phyloP scores from a whole-genome alignment of 768 basidiomycete species.

The Trametes cingulata region DNA sequence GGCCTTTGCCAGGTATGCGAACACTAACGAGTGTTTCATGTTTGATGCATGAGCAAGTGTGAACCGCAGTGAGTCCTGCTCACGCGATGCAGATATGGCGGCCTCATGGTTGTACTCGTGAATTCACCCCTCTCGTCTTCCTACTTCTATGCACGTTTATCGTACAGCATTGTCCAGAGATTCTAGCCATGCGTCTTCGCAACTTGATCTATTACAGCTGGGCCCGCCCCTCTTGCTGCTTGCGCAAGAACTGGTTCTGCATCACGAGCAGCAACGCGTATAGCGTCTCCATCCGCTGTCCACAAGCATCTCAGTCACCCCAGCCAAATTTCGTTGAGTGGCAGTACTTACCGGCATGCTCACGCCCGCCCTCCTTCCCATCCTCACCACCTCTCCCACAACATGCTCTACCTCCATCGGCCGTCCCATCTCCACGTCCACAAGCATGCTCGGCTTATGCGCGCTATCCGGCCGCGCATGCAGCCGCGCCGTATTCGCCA shows the following conservation, averaged over 20 bases:
- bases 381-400: constrained; percentile 58
- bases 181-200: too few species aligned
- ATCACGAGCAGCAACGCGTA: constrained; percentile 60
- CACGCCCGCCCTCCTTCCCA: constrained; percentile 47
- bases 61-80: too few species aligned
- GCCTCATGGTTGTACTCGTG: too few species aligned
- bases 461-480: constrained; percentile 45
- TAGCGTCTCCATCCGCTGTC: constrained; percentile 60
- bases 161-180: too few species aligned
- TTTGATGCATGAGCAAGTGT: too few species aligned
- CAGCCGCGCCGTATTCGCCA: constrained; percentile 40
- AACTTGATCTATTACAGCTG: neutral
- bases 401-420: constrained; percentile 72
- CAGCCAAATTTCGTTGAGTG: too few species aligned
- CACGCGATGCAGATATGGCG: too few species aligned
- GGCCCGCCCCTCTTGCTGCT: neutral
- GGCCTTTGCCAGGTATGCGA: too few species aligned
- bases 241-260: constrained; percentile 58
- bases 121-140: too few species aligned
- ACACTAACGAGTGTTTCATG: too few species aligned
- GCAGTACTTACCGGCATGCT: constrained; percentile 55
- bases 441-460: constrained; percentile 62
- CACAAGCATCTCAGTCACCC: neutral
- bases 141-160: too few species aligned
- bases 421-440: constrained; percentile 52